These are phyloP conservation scores for Trichosporon sp. DNA, from an alignment of 1,284 basidiomycete species.

Conservation along the genomic window DNA sequence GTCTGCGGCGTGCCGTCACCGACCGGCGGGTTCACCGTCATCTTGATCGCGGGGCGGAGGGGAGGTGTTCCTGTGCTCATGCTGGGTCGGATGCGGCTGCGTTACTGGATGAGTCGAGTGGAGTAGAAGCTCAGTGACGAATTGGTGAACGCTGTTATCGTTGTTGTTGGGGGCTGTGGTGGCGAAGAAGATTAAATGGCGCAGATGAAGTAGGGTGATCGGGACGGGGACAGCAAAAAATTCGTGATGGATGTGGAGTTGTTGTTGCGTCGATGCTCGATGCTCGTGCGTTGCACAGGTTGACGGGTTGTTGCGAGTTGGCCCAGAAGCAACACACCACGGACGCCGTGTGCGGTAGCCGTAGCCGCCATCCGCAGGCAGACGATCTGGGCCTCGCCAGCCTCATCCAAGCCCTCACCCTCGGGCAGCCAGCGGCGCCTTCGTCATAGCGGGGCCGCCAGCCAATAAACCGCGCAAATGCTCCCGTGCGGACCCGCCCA, in stretches of 20 bases:
- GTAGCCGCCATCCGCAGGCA: neutral
- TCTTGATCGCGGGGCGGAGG: slow-evolving; percentile 17
- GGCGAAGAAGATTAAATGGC: neutral
- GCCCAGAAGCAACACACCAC: neutral
- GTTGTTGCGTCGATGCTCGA: neutral
- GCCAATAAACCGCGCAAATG: neutral
- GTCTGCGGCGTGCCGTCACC: neutral
- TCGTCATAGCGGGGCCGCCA: neutral
- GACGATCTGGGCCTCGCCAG: neutral
- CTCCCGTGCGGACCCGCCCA: neutral
- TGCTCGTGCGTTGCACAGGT: neutral
- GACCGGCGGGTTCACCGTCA: neutral
- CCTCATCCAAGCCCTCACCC: too few species aligned
- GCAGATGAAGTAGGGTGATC: neutral
- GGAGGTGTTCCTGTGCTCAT: neutral
- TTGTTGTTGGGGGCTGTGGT: neutral
- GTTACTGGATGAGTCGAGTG: neutral
- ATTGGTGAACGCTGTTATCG: too few species aligned
- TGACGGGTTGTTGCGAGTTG: neutral
- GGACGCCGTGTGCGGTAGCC: neutral
- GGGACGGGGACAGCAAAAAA: neutral
- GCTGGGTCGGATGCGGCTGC: neutral
- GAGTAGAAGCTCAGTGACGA: neutral
- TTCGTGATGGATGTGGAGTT: neutral
- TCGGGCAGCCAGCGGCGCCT: too few species aligned